Percentiles rank a stretch among this genome's conserved stretches.
Conservation (phyloP, 2,329 filamentous ascomycete species). For the Aspergillus glaucus region DNA sequence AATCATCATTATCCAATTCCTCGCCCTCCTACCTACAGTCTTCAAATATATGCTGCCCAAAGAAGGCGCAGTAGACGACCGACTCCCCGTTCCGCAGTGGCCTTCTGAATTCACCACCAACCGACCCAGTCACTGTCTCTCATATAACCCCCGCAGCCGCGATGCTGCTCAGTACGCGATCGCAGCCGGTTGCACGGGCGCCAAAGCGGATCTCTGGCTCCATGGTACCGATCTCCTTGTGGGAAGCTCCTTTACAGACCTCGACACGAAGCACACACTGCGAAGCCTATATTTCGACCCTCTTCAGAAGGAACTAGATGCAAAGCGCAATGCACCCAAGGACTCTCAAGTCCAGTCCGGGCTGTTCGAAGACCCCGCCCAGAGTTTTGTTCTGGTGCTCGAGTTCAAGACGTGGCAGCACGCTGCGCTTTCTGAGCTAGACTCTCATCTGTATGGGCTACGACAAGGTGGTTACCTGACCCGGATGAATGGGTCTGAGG, state of each 20-base stretch:
- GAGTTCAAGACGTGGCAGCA: conserved; percentile 14
- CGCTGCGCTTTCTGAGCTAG: conserved; percentile 13
- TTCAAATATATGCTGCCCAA: conserved; percentile 11
- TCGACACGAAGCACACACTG: conserved; percentile 12
- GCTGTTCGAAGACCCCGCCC: conserved; percentile 6
- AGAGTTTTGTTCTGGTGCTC: conserved; percentile 19
- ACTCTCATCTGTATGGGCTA: conserved; percentile 13
- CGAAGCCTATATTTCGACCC: conserved; percentile 16
- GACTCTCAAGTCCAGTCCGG: background rate
- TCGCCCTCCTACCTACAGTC: conserved; percentile 14
- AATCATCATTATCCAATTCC: conserved; percentile 14
- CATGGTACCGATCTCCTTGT: conserved; percentile 17
- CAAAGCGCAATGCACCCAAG: conserved; percentile 1
- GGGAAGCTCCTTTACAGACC: conserved; percentile 6
- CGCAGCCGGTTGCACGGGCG: conserved; percentile 19
- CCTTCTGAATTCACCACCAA: conserved; percentile 9
- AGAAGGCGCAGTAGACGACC: background rate
- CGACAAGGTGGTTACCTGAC: conserved; percentile 17
- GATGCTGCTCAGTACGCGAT: conserved; percentile 17
- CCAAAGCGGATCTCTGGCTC: conserved; percentile 21
- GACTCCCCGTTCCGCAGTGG: conserved; percentile 8
- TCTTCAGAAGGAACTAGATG: conserved; percentile 14
- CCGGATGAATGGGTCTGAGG: conserved; percentile 13
- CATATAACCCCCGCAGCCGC: conserved; percentile 13
- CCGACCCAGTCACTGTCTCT: conserved; percentile 14